Evolutionary conservation across 78 protist species (phyloP).

Genomic region (Dictyostelium firmibasis): DNA sequence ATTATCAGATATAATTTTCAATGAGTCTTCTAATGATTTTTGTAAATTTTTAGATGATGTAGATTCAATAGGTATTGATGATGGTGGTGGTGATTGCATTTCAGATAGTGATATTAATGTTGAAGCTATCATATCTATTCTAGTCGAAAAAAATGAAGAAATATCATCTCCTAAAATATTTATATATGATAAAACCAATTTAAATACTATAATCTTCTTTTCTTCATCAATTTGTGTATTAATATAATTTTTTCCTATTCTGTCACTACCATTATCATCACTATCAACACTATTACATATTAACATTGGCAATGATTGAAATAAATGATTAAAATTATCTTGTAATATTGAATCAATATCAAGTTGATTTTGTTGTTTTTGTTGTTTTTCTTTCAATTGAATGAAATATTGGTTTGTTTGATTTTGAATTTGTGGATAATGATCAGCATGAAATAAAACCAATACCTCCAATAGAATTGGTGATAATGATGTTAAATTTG

Average conservation of each 20-base stretch:
- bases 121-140: slow-evolving; percentile 30
- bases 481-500: not conserved
- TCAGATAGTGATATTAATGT: not conserved
- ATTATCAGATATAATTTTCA: slow-evolving; percentile 26
- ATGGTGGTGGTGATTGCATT: slow-evolving; percentile 29
- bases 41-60: not conserved
- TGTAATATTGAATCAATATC: not conserved
- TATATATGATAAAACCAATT: slow-evolving; percentile 28
- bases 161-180: not conserved
- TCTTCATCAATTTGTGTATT: slow-evolving; percentile 24
- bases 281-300: not conserved
- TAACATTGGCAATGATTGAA: slow-evolving; percentile 23
- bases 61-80: not conserved
- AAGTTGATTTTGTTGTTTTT: not conserved
- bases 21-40: not conserved
- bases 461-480: slow-evolving; percentile 38
- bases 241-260: no score
- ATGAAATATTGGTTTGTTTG: not conserved
- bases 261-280: not conserved
- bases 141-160: not conserved
- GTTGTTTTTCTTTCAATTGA: not conserved
- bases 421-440: not conserved
- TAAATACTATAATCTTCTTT: not conserved
- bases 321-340: slow-evolving; percentile 50
- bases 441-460: slow-evolving; percentile 1